phyloP scores from a whole-genome alignment of 306 rosid species.

The Casuarina cunninghamiana region DNA sequence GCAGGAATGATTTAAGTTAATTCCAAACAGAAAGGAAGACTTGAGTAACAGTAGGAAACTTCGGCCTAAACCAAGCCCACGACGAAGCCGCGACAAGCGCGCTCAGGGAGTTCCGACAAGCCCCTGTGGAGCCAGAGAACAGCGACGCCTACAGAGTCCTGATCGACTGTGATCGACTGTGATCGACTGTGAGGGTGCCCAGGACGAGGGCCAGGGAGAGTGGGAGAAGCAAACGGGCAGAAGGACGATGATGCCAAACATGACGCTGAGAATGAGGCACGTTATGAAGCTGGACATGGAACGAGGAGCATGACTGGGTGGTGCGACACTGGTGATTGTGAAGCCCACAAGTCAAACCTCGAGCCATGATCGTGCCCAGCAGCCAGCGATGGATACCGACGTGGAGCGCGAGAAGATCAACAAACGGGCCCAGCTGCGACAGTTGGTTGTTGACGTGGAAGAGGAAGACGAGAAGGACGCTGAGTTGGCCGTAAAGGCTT shows the following conservation, averaged over 20 bases:
- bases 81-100: no score
- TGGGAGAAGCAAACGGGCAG: slow-evolving; percentile 17
- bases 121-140: no score
- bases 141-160: background rate
- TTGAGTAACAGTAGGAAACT: slow-evolving; percentile 13
- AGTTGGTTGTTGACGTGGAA: slow-evolving; percentile 2
- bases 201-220: background rate
- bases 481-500: slow-evolving; percentile 33
- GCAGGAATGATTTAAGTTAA: background rate
- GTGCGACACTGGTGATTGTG: no score
- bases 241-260: slow-evolving; percentile 31
- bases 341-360: no score
- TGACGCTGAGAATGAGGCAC: no score
- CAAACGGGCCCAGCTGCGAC: background rate
- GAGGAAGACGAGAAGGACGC: background rate
- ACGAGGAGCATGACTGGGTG: no score
- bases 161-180: slow-evolving; percentile 34
- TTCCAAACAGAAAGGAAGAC: slow-evolving; percentile 38
- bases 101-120: no score
- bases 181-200: background rate
- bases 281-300: no score
- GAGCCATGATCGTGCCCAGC: no score
- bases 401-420: background rate
- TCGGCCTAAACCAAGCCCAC: no score
- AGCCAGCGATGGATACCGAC: slow-evolving; percentile 26